phyloP scores from a whole-genome alignment of 805 yeast species.

The Starmera pachycereana region DNA sequence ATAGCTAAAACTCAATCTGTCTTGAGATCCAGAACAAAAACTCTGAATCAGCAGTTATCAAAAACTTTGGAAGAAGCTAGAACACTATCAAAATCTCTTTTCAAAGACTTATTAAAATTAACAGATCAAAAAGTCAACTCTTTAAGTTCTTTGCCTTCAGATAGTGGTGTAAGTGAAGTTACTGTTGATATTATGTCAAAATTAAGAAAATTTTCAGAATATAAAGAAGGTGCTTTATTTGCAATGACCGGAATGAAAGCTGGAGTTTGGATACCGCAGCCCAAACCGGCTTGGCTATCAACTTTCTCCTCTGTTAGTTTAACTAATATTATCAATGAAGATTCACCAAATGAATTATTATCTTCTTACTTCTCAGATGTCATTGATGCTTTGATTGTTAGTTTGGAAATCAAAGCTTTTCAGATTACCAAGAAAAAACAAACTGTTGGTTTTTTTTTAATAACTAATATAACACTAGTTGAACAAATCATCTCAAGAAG shows the following conservation, averaged over 20 bases:
- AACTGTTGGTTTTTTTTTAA: conserved; percentile 55
- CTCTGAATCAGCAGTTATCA: conserved; percentile 10
- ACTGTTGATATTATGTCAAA: conserved; percentile 66
- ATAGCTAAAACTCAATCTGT: conserved; percentile 25
- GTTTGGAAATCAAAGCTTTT: conserved; percentile 51
- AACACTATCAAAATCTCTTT: conserved; percentile 29
- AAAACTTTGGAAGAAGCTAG: conserved; percentile 18
- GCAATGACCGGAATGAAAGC: conserved; percentile 42
- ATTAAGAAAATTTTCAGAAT: conserved; percentile 55
- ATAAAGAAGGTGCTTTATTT: conserved; percentile 37
- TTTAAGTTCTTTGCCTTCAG: conserved; percentile 46
- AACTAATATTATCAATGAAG: conserved; percentile 25
- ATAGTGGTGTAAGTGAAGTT: conserved; percentile 59
- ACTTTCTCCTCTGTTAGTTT: conserved; percentile 40
- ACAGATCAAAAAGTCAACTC: conserved; percentile 41
- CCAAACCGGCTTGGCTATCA: conserved; percentile 43
- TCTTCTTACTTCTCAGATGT: conserved; percentile 68
- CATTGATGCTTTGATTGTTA: conserved; percentile 60
- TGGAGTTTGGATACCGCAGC: conserved; percentile 60
- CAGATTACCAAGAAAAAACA: conserved; percentile 21
- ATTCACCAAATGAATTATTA: conserved; percentile 40
- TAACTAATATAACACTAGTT: conserved; percentile 63
- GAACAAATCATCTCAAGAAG: conserved; percentile 63
- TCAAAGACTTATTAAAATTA: conserved; percentile 44
- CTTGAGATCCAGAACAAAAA: conserved; percentile 17